phyloP scores from a whole-genome alignment of 2,329 filamentous ascomycete species.

The Thielaviopsis ethacetica region DNA sequence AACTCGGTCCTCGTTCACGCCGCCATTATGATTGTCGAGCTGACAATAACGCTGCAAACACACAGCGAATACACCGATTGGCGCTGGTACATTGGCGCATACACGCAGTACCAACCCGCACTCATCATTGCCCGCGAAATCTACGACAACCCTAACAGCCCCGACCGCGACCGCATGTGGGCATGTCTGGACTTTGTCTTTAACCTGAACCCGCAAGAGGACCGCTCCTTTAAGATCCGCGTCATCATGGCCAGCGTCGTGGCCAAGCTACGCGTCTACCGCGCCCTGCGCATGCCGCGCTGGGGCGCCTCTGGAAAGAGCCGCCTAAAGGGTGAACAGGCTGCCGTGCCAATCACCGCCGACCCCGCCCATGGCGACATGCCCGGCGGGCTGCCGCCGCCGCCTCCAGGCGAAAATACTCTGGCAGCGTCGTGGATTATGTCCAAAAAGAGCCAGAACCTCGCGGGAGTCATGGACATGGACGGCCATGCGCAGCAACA shows the following conservation, averaged over 20 bases:
- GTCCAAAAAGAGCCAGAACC: not conserved
- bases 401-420: not conserved
- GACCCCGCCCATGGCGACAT: not conserved
- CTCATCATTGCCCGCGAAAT: constrained; percentile 53
- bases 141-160: constrained; percentile 38
- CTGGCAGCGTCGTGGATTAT: not conserved
- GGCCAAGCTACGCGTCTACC: constrained; percentile 11
- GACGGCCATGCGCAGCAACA: not conserved
- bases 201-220: constrained; percentile 33
- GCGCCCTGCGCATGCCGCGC: constrained; percentile 3
- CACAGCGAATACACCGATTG: constrained; percentile 34
- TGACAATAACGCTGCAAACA: constrained; percentile 30
- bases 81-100: constrained; percentile 55
- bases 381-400: too few relatives aligned
- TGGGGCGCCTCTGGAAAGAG: not conserved
- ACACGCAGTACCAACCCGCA: constrained; percentile 57
- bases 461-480: not conserved
- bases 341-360: constrained; percentile 6
- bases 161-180: constrained; percentile 52
- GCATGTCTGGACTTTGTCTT: constrained; percentile 57
- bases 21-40: constrained; percentile 34
- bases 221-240: constrained; percentile 26
- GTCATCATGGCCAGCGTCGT: constrained; percentile 24
- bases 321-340: not conserved
- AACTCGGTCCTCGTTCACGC: constrained; percentile 47